phyloP scores from a whole-genome alignment of 1,284 basidiomycete species.

The Psilocybe mexicana region DNA sequence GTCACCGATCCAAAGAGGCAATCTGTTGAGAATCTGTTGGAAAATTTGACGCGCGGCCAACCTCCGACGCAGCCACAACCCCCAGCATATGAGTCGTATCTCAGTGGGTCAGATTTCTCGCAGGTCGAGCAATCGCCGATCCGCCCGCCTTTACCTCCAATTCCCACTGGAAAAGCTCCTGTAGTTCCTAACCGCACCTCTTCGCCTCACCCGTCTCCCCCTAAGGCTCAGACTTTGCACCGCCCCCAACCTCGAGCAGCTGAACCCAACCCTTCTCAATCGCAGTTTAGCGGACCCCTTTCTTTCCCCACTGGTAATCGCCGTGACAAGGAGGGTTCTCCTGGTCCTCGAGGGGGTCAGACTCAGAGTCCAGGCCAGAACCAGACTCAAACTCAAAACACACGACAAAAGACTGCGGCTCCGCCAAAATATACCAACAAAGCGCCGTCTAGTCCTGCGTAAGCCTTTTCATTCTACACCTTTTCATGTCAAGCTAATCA shows the following conservation, averaged over 20 bases:
- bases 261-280: constrained; percentile 37
- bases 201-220: constrained; percentile 66
- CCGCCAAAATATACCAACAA: constrained; percentile 45
- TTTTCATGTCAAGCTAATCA: constrained; percentile 11
- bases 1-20: constrained; percentile 70
- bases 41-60: constrained; percentile 63
- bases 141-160: constrained; percentile 42
- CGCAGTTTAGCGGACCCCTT: constrained; percentile 22
- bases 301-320: constrained; percentile 31
- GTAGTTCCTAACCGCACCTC: constrained; percentile 45
- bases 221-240: constrained; percentile 48
- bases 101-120: constrained; percentile 47
- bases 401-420: constrained; percentile 38
- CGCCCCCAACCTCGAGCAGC: constrained; percentile 40
- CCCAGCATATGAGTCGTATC: constrained; percentile 45
- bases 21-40: constrained; percentile 76
- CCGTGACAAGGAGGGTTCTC: constrained; percentile 70
- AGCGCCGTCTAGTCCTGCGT: constrained; percentile 58
- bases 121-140: constrained; percentile 40
- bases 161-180: constrained; percentile 47
- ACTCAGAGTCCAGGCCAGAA: background rate
- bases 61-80: constrained; percentile 31
- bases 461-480: constrained; percentile 15
- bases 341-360: constrained; percentile 50
- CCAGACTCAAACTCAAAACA: constrained; percentile 26